Conservation (phyloP, 1,284 basidiomycete species). For the Marasmius fiardii region DNA sequence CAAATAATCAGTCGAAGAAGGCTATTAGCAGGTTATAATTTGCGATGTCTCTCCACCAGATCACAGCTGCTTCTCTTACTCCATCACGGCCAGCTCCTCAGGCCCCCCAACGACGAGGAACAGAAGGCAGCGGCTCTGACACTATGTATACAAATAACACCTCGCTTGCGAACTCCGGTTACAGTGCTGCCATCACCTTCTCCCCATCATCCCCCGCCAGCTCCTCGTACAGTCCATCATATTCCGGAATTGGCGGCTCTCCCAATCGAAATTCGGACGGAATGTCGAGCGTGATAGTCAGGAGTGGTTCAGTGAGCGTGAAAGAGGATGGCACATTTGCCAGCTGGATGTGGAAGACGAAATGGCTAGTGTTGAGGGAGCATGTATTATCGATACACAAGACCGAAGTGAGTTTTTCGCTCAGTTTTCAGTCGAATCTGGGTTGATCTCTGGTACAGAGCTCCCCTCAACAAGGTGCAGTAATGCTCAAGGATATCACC, state of each 20-base stretch:
- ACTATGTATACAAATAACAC: constrained; percentile 35
- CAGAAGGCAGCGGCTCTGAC: constrained; percentile 31
- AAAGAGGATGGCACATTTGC: constrained; percentile 87
- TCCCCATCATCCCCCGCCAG: constrained; percentile 49
- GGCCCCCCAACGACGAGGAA: constrained; percentile 49
- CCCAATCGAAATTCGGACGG: constrained; percentile 55
- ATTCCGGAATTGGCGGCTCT: constrained; percentile 75
- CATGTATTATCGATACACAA: constrained; percentile 85
- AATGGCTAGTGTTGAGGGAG: constrained; percentile 88
- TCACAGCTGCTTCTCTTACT: constrained; percentile 19
- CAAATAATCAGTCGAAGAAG: not conserved
- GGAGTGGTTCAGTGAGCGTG: constrained; percentile 71
- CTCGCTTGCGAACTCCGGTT: constrained; percentile 47
- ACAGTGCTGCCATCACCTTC: constrained; percentile 56
- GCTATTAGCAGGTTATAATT: too few relatives aligned
- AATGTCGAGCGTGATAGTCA: constrained; percentile 36
- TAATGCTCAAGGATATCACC: constrained; percentile 77
- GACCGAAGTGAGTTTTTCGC: constrained; percentile 69
- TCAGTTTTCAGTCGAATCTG: constrained; percentile 10
- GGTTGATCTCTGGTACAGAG: constrained; percentile 33
- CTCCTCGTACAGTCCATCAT: constrained; percentile 57
- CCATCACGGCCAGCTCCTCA: constrained; percentile 58
- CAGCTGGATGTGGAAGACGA: constrained; percentile 90
- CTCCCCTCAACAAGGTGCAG: constrained; percentile 61
- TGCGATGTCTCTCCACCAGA: constrained; percentile 13